Base-by-base conservation (phyloP, 1,139 yeast species). In the Taphrina wiesneri region DNA sequence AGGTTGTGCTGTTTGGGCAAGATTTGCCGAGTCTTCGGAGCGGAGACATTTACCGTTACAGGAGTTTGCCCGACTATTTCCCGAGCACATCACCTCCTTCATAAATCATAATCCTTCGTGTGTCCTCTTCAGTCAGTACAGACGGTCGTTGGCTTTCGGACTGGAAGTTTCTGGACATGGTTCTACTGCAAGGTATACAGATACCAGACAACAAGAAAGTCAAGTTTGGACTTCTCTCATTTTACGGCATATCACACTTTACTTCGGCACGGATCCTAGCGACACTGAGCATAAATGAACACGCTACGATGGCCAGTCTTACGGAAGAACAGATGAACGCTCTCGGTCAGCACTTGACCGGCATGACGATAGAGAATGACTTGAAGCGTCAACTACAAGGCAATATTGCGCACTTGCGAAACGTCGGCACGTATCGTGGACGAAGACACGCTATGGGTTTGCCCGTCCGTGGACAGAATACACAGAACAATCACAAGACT, bases 281-380 rank as follows among this genome's bases (percentile, higher is more conserved):
- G 54, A 89, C 86, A 75, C 85, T 93, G 28, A 97, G 97, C 9
- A 83, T 93, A 67, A 93, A 92, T 74, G 98, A 98, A 47, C 82
- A 84, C 75, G 91, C 92, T 96, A 85, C 96, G 77, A 88, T 93
- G 90, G 93, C 90, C 75, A 96, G 93, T 77, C 83, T 93, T 56
- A 81, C 88, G 34, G 99, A 93, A 77, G 90, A 92, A 56, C 96
- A 91, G 73, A 83, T 91, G 61, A 83, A 93, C 83, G 85, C 89
- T 51, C 81, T 93, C 54, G 88, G 96, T 60, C 92, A 91, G 76
- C 97, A 93, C 74, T 81, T 93, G 63, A 85, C 96, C 1, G 88
- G 85, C 62, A 81, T 89, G 81, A 85, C 89, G 43, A 88, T 93
- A 56, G 99, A 92, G 74, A 91, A 91, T 65, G 93, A 88, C 72